A percentile compares a stretch with the other conserved stretches of the same genome.
Evolutionary conservation across 352 stramenopile species (phyloP).

Genomic region (Globisporangium middletonii): DNA sequence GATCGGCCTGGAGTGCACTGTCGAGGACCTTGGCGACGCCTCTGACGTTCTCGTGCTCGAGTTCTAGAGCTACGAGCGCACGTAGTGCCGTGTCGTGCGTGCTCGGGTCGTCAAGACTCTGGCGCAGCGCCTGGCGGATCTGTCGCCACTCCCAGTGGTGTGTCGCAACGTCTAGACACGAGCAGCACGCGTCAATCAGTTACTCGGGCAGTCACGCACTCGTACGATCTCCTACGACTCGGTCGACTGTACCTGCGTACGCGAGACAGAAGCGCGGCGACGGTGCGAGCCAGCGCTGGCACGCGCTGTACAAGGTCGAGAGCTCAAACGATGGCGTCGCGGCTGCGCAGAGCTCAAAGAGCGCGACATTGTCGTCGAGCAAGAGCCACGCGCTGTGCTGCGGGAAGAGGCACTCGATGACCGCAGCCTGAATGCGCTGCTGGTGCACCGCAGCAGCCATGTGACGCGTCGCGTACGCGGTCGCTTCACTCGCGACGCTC

Average conservation of each 20-base stretch:
- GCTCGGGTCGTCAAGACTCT: conserved; percentile 26
- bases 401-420: conserved; percentile 41
- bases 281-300: conserved; percentile 21
- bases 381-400: conserved; percentile 25
- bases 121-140: conserved; percentile 28
- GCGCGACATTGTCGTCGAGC: conserved; percentile 21
- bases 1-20: conserved; percentile 23
- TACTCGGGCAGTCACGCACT: neutral
- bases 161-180: conserved; percentile 22
- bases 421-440: conserved; percentile 23
- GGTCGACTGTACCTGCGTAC: conserved; percentile 32
- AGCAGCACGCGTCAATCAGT: neutral
- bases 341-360: conserved; percentile 33
- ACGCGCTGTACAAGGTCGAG: conserved; percentile 26
- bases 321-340: conserved; percentile 25
- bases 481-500: conserved; percentile 28
- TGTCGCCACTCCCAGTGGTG: conserved; percentile 47
- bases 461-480: conserved; percentile 17
- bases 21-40: conserved; percentile 30
- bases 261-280: conserved; percentile 34
- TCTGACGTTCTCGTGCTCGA: conserved; percentile 36
- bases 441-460: conserved; percentile 18
- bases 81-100: conserved; percentile 24
- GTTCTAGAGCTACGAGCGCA: conserved; percentile 33
- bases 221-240: no score